Evolutionary conservation across 768 basidiomycete genomes (phyloP).

Genomic region (Mycena maculata): DNA sequence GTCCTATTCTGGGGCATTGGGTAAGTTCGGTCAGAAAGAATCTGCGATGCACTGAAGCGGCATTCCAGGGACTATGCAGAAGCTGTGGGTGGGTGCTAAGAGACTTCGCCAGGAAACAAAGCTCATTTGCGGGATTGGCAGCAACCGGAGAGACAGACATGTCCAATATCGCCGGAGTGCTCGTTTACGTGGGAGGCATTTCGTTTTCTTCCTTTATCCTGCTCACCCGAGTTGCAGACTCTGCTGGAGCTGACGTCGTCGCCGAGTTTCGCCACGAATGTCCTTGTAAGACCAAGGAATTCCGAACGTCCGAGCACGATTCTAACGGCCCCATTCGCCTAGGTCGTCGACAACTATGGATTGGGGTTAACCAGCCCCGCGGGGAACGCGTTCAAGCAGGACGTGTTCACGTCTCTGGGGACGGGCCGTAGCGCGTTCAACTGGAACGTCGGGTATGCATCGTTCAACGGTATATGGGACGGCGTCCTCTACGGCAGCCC

Average conservation of each 20-base stretch:
- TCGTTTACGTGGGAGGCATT: conserved; percentile 38
- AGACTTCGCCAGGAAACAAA: background rate
- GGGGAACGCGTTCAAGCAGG: conserved; percentile 54
- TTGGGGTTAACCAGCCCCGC: conserved; percentile 46
- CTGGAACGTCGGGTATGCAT: conserved; percentile 51
- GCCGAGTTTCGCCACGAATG: conserved; percentile 54
- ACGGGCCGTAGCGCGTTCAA: conserved; percentile 38
- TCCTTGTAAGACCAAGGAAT: conserved; percentile 46
- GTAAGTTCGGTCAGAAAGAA: conserved; percentile 36
- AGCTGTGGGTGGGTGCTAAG: conserved; percentile 11
- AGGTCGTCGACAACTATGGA: conserved; percentile 53
- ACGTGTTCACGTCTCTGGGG: conserved; percentile 47
- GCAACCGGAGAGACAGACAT: conserved; percentile 47
- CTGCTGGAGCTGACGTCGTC: conserved; percentile 49
- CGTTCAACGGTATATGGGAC: conserved; percentile 49
- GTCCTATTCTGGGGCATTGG: conserved; percentile 59
- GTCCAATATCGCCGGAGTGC: conserved; percentile 45
- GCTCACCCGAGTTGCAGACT: conserved; percentile 32
- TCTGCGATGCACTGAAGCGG: background rate
- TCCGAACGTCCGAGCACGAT: background rate
- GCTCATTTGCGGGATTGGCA: conserved; percentile 25
- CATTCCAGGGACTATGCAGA: conserved; percentile 25
- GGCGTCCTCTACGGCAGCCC: conserved; percentile 48
- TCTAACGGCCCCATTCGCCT: background rate
- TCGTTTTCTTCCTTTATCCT: too few species aligned